These are phyloP conservation scores for Neurospora tetrasperma DNA, from an alignment of 495 filamentous ascomycete species.

Conservation along the genomic window DNA sequence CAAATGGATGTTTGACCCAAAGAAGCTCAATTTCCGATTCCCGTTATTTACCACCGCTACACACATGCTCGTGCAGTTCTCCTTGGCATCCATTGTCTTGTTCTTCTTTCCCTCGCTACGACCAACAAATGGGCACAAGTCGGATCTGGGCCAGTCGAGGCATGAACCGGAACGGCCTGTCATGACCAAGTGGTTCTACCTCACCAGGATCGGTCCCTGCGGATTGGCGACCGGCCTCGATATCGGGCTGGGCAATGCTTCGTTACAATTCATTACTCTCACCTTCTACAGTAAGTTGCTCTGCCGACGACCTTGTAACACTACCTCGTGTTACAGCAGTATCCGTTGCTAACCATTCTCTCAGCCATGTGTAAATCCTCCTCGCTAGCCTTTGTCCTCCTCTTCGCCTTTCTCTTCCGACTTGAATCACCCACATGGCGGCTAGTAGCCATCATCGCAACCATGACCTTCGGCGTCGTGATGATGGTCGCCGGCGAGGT, in stretches of 20 bases:
- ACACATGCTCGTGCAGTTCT: conserved; percentile 96
- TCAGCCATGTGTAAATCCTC: conserved; percentile 98
- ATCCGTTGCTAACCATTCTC: conserved; percentile 6
- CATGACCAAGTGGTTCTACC: conserved; percentile 88
- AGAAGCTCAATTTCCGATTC: conserved; percentile 81
- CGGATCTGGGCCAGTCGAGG: conserved; percentile 38
- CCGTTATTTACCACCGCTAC: conserved; percentile 91
- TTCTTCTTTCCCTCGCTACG: conserved; percentile 77
- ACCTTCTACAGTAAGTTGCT: conserved; percentile 79
- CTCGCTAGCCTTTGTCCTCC: conserved; percentile 82
- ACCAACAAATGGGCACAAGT: conserved; percentile 44
- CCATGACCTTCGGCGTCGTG: conserved; percentile 90
- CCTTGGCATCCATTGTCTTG: conserved; percentile 66
- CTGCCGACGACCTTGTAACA: neutral
- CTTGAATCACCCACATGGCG: conserved; percentile 81
- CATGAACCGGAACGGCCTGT: conserved; percentile 54
- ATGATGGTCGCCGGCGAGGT: conserved; percentile 99
- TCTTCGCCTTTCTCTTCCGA: conserved; percentile 92
- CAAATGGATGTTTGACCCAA: conserved; percentile 97
- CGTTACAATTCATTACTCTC: conserved; percentile 86
- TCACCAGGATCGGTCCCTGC: conserved; percentile 87
- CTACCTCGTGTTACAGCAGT: neutral
- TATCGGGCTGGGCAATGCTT: conserved; percentile 94
- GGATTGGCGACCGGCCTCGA: conserved; percentile 90
- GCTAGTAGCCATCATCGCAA: conserved; percentile 74